Conservation (phyloP, 164 flowering plant species). For the Hamamelis virginiana region DNA sequence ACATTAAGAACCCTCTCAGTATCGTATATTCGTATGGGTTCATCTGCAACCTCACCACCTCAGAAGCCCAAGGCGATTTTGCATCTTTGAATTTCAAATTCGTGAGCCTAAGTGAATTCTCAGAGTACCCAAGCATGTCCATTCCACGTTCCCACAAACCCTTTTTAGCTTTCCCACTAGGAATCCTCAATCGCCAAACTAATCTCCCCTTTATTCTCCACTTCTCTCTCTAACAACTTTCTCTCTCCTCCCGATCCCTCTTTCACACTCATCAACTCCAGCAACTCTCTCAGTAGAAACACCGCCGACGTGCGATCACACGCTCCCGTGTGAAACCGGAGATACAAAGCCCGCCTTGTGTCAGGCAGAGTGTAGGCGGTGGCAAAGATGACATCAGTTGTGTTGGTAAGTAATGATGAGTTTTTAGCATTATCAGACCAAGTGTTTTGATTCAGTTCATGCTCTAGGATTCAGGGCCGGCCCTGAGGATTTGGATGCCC, state of each 20-base stretch:
- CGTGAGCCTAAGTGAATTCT: slow-evolving; percentile 20
- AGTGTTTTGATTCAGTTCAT: slow-evolving; percentile 51
- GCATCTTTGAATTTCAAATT: slow-evolving; percentile 21
- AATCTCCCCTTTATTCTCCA: slow-evolving; percentile 15
- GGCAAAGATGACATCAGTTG: slow-evolving; percentile 33
- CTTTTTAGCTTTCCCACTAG: slow-evolving; percentile 19
- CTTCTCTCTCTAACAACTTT: slow-evolving; percentile 11
- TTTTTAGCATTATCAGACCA: slow-evolving; percentile 36
- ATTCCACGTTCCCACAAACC: slow-evolving; percentile 24
- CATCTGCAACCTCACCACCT: slow-evolving; percentile 19
- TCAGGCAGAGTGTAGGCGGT: slow-evolving; percentile 32
- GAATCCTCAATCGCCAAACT: slow-evolving; percentile 25
- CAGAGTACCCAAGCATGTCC: slow-evolving; percentile 27
- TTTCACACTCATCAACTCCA: slow-evolving; percentile 28
- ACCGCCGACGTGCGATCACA: slow-evolving; percentile 66
- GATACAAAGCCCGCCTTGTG: slow-evolving; percentile 33
- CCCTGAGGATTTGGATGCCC: no score
- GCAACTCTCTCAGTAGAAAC: slow-evolving; percentile 39
- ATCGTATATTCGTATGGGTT: background rate
- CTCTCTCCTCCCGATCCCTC: slow-evolving; percentile 6
- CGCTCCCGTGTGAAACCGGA: slow-evolving; percentile 55
- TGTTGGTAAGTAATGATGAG: background rate
- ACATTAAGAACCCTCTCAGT: slow-evolving; percentile 19
- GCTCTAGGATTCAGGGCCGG: slow-evolving; percentile 58
- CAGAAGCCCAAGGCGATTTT: slow-evolving; percentile 11